Conservation (phyloP, 805 yeast species). For the Ogataea thermomethanolica region DNA sequence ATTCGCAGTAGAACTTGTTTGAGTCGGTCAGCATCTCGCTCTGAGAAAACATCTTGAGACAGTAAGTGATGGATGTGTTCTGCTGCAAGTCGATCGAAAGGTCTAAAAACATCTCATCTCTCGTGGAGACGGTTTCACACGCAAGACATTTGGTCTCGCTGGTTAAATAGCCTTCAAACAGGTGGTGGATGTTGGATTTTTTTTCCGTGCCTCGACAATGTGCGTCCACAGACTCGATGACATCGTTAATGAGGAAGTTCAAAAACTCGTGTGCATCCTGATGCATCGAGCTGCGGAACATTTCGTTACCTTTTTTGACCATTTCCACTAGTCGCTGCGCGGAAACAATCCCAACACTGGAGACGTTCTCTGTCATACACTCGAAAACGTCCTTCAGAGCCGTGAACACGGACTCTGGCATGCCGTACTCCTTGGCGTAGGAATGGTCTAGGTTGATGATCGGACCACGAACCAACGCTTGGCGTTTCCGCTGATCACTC, state of each 20-base stretch:
- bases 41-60: conserved; percentile 77
- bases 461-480: conserved; percentile 79
- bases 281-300: conserved; percentile 90
- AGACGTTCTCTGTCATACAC: conserved; percentile 66
- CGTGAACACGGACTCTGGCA: conserved; percentile 50
- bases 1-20: conserved; percentile 91
- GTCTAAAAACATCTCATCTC: conserved; percentile 85
- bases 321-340: conserved; percentile 72
- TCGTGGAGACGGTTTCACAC: conserved; percentile 76
- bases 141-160: conserved; percentile 87
- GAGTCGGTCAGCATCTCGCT: conserved; percentile 81
- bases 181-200: conserved; percentile 43
- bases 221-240: conserved; percentile 49
- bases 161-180: conserved; percentile 82
- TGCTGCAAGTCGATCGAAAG: conserved; percentile 79
- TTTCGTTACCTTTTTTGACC: conserved; percentile 74
- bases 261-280: conserved; percentile 98
- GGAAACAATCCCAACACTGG: conserved; percentile 78
- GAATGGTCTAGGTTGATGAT: conserved; percentile 76
- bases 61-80: conserved; percentile 70
- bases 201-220: conserved; percentile 19
- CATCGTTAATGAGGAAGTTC: conserved; percentile 74
- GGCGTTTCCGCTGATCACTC: conserved; percentile 71
- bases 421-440: conserved; percentile 46
- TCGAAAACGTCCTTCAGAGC: conserved; percentile 85